These are phyloP conservation scores for Tolypocladium paradoxum DNA, from an alignment of 2,329 filamentous ascomycete species.

Conservation along the genomic window DNA sequence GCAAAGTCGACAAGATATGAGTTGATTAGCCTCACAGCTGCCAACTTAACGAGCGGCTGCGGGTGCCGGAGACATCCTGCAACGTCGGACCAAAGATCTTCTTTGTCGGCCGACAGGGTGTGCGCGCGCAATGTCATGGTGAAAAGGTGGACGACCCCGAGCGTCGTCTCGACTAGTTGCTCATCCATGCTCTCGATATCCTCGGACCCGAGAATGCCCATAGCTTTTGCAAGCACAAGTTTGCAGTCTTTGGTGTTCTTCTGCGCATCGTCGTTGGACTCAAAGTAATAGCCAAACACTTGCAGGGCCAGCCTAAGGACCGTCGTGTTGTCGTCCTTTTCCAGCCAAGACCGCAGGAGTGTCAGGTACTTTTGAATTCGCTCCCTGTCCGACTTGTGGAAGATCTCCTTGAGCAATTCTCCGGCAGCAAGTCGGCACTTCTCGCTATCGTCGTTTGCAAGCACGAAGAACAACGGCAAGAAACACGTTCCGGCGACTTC, in stretches of 20 bases:
- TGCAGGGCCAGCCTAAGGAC: constrained; percentile 67
- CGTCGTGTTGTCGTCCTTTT: constrained; percentile 59
- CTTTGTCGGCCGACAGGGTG: constrained; percentile 48
- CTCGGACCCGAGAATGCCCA: constrained; percentile 42
- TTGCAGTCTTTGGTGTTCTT: constrained; percentile 58
- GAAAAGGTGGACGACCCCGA: constrained; percentile 59
- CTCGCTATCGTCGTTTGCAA: constrained; percentile 79
- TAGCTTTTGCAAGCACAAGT: constrained; percentile 45
- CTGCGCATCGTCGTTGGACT: constrained; percentile 46
- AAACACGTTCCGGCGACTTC: constrained; percentile 76
- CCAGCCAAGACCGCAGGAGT: constrained; percentile 65
- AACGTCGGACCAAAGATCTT: constrained; percentile 60
- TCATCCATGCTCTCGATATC: constrained; percentile 46
- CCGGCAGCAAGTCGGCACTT: constrained; percentile 77
- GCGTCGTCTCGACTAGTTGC: constrained; percentile 63
- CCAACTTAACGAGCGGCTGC: constrained; percentile 65
- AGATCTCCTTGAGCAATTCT: constrained; percentile 69
- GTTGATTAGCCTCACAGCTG: constrained; percentile 62
- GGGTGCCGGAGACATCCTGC: constrained; percentile 60
- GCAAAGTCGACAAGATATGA: constrained; percentile 75
- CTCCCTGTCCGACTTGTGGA: constrained; percentile 66
- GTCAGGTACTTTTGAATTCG: constrained; percentile 58
- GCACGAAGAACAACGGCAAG: constrained; percentile 71
- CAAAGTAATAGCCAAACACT: constrained; percentile 74
- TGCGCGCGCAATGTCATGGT: constrained; percentile 53